Base-by-base conservation (phyloP, 768 basidiomycete genomes). In the Myochromella boudieri region DNA sequence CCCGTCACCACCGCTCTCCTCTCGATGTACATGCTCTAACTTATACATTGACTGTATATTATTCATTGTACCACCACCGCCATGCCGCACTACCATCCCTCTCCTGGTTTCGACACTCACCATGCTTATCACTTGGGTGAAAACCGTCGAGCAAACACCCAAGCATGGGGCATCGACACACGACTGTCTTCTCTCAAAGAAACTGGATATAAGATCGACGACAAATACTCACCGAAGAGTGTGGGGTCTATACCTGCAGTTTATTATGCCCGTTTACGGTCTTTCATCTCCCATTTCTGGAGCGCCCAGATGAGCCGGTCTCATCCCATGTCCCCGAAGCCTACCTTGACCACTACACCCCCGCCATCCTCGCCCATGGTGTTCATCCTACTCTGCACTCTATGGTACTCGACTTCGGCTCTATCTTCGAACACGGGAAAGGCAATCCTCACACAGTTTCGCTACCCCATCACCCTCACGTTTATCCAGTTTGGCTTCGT, bases 401-500 rank as follows among this genome's bases (percentile, higher is more conserved):
- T 98, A 17, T 99, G 97, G 97, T 99, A 99, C 68, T 78, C 84
- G 12, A 84, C 87, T 3, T 97, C 94, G 5, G 95, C 95, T 1
- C 67, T 98, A 41, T 94, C 93, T 2, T 95, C 92, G 32, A 98
- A 97, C 62, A 97, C 95, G 1, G 97, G 95, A 47, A 99, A 99
- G 64, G 80, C 87, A 36, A 95, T 99, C 68, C 76, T 99, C 57
- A 94, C 76, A 56, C 85, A 87, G 57, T 99, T 97, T 68, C 81
- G 84, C 43, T 97, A 90, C 68, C 97, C 97, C 4, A 81, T 99
- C 61, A 98, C 97, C 52, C 82, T 99, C 61, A 99, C 97, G 29
- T 91, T 99, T 62, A 79, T 99, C 59, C 97, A 99, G 64, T 99
- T 99, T 62, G 94, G 85, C 54, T 97, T 98, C 64, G 87, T 97